phyloP scores from a whole-genome alignment of 1,284 basidiomycete species.

The Peniophora sp. region DNA sequence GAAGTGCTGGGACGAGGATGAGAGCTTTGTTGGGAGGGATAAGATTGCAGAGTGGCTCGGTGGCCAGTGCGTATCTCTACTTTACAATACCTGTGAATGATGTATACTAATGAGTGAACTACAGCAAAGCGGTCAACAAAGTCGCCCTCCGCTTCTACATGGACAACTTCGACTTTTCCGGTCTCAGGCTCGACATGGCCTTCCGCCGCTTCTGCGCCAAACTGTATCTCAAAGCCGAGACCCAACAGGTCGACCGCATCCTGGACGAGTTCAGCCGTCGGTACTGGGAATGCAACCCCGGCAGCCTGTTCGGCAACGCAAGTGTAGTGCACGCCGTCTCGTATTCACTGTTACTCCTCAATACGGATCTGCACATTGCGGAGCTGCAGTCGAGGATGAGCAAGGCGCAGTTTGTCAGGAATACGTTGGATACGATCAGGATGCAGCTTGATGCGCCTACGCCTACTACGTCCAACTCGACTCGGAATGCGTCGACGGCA shows the following conservation, averaged over 20 bases:
- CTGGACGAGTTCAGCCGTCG: constrained; percentile 84
- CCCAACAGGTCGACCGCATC: constrained; percentile 96
- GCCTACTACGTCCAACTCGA: constrained; percentile 27
- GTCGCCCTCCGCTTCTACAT: constrained; percentile 76
- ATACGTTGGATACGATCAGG: constrained; percentile 83
- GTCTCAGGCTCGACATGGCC: constrained; percentile 78
- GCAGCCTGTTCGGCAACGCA: constrained; percentile 70
- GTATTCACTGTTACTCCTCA: constrained; percentile 90
- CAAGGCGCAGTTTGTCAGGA: constrained; percentile 85
- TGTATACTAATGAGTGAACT: constrained; percentile 11
- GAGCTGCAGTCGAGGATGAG: constrained; percentile 90
- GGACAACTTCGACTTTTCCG: constrained; percentile 83
- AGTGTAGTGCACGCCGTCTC: constrained; percentile 90
- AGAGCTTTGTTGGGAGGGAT: constrained; percentile 75
- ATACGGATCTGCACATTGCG: constrained; percentile 96
- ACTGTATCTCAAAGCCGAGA: constrained; percentile 91
- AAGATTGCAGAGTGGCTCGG: constrained; percentile 97
- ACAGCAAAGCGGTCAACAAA: constrained; percentile 70
- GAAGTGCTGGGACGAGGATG: constrained; percentile 85
- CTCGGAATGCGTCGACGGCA: constrained; percentile 24
- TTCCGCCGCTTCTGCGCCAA: constrained; percentile 90
- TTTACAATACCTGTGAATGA: background rate
- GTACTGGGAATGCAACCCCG: constrained; percentile 88
- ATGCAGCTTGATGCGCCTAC: constrained; percentile 40
- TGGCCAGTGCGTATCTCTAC: constrained; percentile 56